Base-by-base conservation (phyloP, 129 eudicot genomes). In the Escallonia rubra region DNA sequence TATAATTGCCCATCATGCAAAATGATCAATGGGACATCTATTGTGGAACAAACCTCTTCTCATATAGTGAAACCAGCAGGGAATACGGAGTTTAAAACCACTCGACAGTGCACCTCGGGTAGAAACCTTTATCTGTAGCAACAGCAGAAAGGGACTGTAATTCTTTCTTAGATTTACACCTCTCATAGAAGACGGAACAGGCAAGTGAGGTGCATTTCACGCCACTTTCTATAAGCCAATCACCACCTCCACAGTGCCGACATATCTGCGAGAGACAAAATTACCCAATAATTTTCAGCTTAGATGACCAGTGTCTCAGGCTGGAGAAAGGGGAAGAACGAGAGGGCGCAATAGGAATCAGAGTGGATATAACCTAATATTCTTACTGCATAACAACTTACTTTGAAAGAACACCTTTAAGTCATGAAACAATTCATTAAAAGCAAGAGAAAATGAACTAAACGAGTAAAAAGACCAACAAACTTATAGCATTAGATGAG, bases 221-320 rank as follows among this genome's bases (percentile, higher is more conserved):
- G 40, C 99, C 90, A 74, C 90, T 89, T 64, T 93, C 96, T 60
- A 86, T 16, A 13, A 78, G 39, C 95, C 96, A 86, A 70, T 93
- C 99, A 3, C 95, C 99, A 15, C 99, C 99, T 74, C 96, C 99
- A 86, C 99, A 93, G 47, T 89, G 90, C 64, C 96, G 79, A 58
- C 99, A 93, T 76, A 93, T 89, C 99, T 93, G 72, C 63, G 55
- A 65, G 23, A 83, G 38, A 62, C 14, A 0, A 52, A 8, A 23
- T 23, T 23, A 23, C 34, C 34, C 34, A 23, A 23, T 3, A 60
- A 4, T 40, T 39, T 16, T 53, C 10, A 71, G 7, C 7, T 13
- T 11, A 12, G 13, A 14, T 39, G 38, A 34, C 4, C 34, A 34
- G 41, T 6, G 15, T n/a, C 7, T 46, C 50, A 46, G 10, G 34